These are phyloP conservation scores for Globisporangium parvum DNA, from an alignment of 352 stramenopile species.

Conservation along the genomic window DNA sequence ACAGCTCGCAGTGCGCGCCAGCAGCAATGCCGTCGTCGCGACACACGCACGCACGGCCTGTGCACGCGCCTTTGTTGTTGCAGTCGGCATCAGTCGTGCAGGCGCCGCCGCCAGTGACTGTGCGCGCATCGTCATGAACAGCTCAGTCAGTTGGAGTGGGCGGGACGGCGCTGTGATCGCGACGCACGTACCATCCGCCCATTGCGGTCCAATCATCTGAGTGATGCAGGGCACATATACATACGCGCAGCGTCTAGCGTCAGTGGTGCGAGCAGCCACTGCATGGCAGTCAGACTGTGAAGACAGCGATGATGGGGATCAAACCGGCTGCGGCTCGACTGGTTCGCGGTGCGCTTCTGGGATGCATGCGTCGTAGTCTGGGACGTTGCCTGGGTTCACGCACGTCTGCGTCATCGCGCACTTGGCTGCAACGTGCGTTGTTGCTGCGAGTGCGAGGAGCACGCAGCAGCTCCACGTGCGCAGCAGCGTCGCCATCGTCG, in stretches of 20 bases:
- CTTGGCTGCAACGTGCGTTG: conserved; percentile 13
- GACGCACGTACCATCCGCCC: conserved; percentile 39
- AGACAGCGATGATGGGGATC: background rate
- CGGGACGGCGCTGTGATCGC: too few relatives aligned
- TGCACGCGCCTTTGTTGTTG: conserved; percentile 44
- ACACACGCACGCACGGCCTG: conserved; percentile 41
- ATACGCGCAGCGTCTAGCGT: background rate
- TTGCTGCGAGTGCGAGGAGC: background rate
- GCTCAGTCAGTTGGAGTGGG: too few relatives aligned
- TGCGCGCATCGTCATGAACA: background rate
- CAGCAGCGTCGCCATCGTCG: background rate
- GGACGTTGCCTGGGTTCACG: conserved; percentile 61
- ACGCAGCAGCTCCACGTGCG: background rate
- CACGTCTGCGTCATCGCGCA: conserved; percentile 81
- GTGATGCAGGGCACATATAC: background rate
- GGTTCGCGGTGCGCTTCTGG: conserved; percentile 47
- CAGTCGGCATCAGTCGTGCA: conserved; percentile 55
- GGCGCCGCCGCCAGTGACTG: conserved; percentile 59
- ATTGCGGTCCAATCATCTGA: conserved; percentile 35
- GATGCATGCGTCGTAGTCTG: conserved; percentile 70
- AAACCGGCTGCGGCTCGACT: conserved; percentile 28
- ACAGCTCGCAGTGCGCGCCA: conserved; percentile 64
- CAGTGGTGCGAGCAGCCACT: background rate
- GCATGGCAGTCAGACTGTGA: background rate
- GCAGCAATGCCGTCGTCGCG: conserved; percentile 59